Base-by-base conservation (phyloP, 1,284 basidiomycete species). In the Cutaneotrichosporon sp. region DNA sequence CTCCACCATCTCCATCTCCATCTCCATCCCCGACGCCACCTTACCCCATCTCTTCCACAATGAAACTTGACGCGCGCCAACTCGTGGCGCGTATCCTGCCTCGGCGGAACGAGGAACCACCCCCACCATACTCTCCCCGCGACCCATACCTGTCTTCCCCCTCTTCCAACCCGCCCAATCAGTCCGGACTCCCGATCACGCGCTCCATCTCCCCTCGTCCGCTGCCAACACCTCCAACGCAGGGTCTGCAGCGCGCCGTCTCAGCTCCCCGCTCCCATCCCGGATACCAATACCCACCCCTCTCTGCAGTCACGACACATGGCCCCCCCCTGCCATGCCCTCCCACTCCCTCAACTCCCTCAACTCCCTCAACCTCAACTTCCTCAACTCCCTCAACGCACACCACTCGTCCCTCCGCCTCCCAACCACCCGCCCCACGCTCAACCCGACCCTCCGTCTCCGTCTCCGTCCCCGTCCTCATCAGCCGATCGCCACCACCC, bases 91-190 rank as follows among this genome's bases (percentile, higher is more conserved):
- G 49, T 36, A 36, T 50, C 32, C 26, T 49, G 30, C 57, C 32
- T 13, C 58, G 34, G 34, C 46, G 34, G 11, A 32, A 50, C 5
- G 47, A 51, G 26, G 46, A 50, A 14, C 55, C 53, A 26, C 61
- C 61, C 21, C 61, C 61, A 32, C 61, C 61, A 5, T 62, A 62
- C 61, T 21, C 61, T 11, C 32, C 47, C 18, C 32, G n/a, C 31
- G 30, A 47, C 42, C 56, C 42, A 13, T 30, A 10, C 21, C 6
- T 26, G 31, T 32, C 46, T 1, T 7, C 22, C 51, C 8, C 6
- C 7, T 4, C 13, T 11, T 11, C 14, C 26, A 10, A 14, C 9
- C 50, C 5, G 8, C 3, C 30, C 30, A 26, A 7, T 22, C 14
- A 30, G 30, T 18, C n/a, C 34, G 53, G 53, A 8, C 5, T 57